phyloP scores from a whole-genome alignment of 345 rosid genomes.

The Acer saccharum region DNA sequence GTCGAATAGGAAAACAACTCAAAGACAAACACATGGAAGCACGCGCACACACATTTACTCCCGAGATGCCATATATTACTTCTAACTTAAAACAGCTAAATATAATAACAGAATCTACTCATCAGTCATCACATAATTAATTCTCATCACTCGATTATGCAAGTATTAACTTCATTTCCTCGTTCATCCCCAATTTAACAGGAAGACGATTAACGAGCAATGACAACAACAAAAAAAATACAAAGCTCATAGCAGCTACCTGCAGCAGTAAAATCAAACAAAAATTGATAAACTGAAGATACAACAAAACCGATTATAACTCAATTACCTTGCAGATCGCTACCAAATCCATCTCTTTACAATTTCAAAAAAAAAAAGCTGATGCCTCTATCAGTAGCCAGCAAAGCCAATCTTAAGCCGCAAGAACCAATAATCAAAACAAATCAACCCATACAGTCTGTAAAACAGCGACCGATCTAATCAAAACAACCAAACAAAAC shows the following conservation, averaged over 20 bases:
- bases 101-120: not conserved
- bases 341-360: conserved; percentile 72
- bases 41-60: not conserved
- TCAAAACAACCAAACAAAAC: conserved; percentile 12
- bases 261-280: not conserved
- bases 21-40: not conserved
- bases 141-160: not conserved
- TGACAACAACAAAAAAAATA: not conserved
- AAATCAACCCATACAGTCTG: conserved; percentile 29
- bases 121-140: not conserved
- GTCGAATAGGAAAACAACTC: not conserved
- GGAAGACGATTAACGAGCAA: not conserved
- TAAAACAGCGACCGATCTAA: conserved; percentile 48
- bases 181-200: not conserved
- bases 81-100: not conserved
- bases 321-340: conserved; percentile 70
- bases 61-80: not conserved
- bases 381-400: conserved; percentile 26
- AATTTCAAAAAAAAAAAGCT: conserved; percentile 7
- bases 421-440: conserved; percentile 29
- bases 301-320: not conserved
- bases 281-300: not conserved
- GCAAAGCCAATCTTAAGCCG: conserved; percentile 24
- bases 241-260: not conserved
- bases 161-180: not conserved